Conservation (phyloP, 768 basidiomycete genomes). For the Austroboletus festivus region DNA sequence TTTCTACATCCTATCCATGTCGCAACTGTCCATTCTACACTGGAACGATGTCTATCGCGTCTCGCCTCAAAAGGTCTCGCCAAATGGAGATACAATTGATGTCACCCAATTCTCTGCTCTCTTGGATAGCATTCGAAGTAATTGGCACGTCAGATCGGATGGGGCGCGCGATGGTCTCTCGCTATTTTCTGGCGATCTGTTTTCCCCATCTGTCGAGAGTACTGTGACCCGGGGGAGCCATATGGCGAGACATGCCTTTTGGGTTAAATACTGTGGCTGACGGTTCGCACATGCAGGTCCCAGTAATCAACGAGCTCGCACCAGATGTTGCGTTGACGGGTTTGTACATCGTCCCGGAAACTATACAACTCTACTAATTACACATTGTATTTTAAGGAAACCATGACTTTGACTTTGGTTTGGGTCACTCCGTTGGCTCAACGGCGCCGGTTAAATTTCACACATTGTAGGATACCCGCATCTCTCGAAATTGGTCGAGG, state of each 20-base stretch:
- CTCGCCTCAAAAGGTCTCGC: slow-evolving; percentile 62
- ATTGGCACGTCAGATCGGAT: slow-evolving; percentile 50
- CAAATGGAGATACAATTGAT: slow-evolving; percentile 65
- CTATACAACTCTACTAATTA: slow-evolving; percentile 6
- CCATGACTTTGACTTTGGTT: slow-evolving; percentile 90
- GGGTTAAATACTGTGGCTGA: not conserved
- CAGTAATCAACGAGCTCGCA: slow-evolving; percentile 78
- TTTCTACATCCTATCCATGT: slow-evolving; percentile 27
- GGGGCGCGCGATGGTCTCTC: slow-evolving; percentile 67
- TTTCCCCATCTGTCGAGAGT: slow-evolving; percentile 83
- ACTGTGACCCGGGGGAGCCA: slow-evolving; percentile 87
- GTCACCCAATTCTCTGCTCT: slow-evolving; percentile 83
- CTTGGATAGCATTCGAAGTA: slow-evolving; percentile 56
- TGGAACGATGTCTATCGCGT: slow-evolving; percentile 88
- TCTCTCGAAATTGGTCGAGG: slow-evolving; percentile 61
- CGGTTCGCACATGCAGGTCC: slow-evolving; percentile 50
- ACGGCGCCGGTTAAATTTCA: not conserved
- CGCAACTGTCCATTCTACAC: slow-evolving; percentile 50
- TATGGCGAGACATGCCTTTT: slow-evolving; percentile 54
- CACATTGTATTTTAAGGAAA: slow-evolving; percentile 52
- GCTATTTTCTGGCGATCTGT: slow-evolving; percentile 87
- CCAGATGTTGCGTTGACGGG: slow-evolving; percentile 80
- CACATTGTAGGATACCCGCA: slow-evolving; percentile 55
- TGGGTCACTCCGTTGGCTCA: slow-evolving; percentile 5
- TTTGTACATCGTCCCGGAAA: slow-evolving; percentile 33